Evolutionary conservation across 1,284 basidiomycete species (phyloP), one percentile per base, ranked within the genome.

Genomic region (Marasmius oreades): DNA sequence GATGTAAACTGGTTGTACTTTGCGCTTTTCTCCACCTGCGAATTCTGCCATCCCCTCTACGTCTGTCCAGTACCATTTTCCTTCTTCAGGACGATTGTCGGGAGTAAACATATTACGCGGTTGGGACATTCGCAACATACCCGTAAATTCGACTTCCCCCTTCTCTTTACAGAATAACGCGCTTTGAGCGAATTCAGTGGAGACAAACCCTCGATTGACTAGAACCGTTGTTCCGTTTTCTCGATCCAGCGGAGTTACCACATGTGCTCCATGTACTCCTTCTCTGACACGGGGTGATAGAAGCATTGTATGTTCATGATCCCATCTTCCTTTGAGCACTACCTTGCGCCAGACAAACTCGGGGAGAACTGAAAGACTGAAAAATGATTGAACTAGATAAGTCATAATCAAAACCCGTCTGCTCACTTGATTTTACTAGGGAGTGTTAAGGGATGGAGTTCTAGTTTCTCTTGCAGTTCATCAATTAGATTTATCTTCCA

Each of bases 401-500:
- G 64, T 46, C 63, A 58, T 56, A 51, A 37, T 42, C 36, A 31
- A 45, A 12, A 56, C 55, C 53, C 60, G 53, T 54, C 37, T 50
- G 66, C 88, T 65, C 71, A 97, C 95, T 98, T 96, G 75, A 99
- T 87, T 70, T 85, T 84, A 43, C 79, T 80, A 1, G 96, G 96
- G 23, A 99, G 76, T 23, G 77, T 69, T 58, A 99, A 81, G 0
- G 97, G 91, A 34, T 85, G 83, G 28, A 89, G 80, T 59, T 88
- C 81, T 26, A 98, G 76, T 73, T 98, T 98, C 70, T 92, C 86
- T 67, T 98, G 92, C 44, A 99, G 79, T 67, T 98, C 93, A 62
- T 98, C 93, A 62, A 99, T 98, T 58, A 99, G 79, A 52, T 84
- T 82, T 31, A 98, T 77, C 73, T 99, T 99, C 97, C 97, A 99